A percentile compares a stretch with the other conserved stretches of the same genome.
phyloP scores from a whole-genome alignment of 1,139 yeast genomes.

The Suzukiozyma palmioleophila region DNA sequence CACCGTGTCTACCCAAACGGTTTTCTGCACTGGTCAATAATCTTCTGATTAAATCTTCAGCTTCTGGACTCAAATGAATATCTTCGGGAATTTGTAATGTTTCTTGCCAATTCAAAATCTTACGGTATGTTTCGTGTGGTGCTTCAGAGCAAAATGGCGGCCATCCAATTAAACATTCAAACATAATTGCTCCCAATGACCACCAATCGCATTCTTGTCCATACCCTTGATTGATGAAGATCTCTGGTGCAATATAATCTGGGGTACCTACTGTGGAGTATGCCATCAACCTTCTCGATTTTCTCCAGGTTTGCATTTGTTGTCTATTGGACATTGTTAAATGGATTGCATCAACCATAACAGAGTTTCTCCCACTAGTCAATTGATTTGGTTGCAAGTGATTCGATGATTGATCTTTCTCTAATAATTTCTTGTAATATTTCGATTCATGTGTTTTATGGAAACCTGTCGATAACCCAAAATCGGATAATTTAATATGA shows the following conservation, averaged over 20 bases:
- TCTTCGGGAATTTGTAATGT: conserved; percentile 93
- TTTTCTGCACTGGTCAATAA: conserved; percentile 79
- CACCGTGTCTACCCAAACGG: conserved; percentile 87
- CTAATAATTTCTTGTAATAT: conserved; percentile 67
- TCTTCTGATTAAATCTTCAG: conserved; percentile 85
- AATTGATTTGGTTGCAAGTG: conserved; percentile 22
- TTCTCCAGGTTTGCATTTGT: conserved; percentile 98
- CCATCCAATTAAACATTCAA: conserved; percentile 98
- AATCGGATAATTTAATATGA: conserved; percentile 73
- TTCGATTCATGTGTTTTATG: conserved; percentile 82
- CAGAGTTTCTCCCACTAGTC: conserved; percentile 55
- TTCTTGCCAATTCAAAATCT: conserved; percentile 94
- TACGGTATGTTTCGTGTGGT: conserved; percentile 96
- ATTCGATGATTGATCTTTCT: conserved; percentile 45
- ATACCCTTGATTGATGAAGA: conserved; percentile 93
- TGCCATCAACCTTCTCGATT: conserved; percentile 94
- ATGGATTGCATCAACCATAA: conserved; percentile 93
- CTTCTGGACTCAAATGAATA: conserved; percentile 87
- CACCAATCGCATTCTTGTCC: conserved; percentile 99
- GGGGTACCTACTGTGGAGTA: conserved; percentile 99
- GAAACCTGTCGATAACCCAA: conserved; percentile 82
- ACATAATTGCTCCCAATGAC: conserved; percentile 98
- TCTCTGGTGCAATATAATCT: conserved; percentile 97
- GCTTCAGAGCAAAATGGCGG: conserved; percentile 99
- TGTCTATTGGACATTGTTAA: conserved; percentile 94